Base-by-base conservation (phyloP, 176 grass and related monocot species). In the Chloris gayana region DNA sequence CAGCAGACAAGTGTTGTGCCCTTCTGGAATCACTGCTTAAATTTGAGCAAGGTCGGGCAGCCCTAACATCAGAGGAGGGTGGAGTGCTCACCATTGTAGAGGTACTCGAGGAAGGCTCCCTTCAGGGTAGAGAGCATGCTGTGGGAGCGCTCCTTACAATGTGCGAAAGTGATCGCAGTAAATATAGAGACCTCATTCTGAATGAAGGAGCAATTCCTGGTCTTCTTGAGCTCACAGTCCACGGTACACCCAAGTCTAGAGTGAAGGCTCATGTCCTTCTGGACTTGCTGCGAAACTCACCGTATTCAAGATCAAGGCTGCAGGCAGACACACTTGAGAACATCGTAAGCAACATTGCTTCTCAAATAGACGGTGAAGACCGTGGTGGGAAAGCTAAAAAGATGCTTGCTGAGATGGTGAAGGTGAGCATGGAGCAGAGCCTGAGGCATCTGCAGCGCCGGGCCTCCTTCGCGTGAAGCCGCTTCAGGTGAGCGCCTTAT, bases 381-480 rank as follows among this genome's bases (percentile, higher is more conserved):
- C 80, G 82, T 5, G 84, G 85, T 1, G 92, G 87, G 50, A 93
- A 95, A 34, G 95, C 92, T 1, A 85, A 94, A 84, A 98, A 92
- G 81, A 98, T 98, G 95, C 83, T 98, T 8, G 95, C 92, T 2
- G 95, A 98, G 66, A 98, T 95, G 95, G 92, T 98, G 32, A 83
- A 90, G 74, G 88, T 95, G 66, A 98, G 95, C 83, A 98, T 98
- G 95, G 95, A 98, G 89, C 95, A 88, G 82, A 98, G 95, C 84
- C 77, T 92, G 83, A 92, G 88, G 85, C 92, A 98, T 76, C 64
- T 98, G 75, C 92, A 98, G 92, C 90, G 83, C 33, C 89, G 95
- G 81, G 92, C 95, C 82, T 94, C 90, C 61, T 88, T 83, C 29
- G 64, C 76, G 17, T 87, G 73, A 87, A 58, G 47, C 44, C 12